A percentile compares a stretch with the other conserved stretches of the same genome.
These are phyloP conservation scores for Flaveria brownii DNA, from an alignment of 129 eudicot species.

Conservation along the genomic window DNA sequence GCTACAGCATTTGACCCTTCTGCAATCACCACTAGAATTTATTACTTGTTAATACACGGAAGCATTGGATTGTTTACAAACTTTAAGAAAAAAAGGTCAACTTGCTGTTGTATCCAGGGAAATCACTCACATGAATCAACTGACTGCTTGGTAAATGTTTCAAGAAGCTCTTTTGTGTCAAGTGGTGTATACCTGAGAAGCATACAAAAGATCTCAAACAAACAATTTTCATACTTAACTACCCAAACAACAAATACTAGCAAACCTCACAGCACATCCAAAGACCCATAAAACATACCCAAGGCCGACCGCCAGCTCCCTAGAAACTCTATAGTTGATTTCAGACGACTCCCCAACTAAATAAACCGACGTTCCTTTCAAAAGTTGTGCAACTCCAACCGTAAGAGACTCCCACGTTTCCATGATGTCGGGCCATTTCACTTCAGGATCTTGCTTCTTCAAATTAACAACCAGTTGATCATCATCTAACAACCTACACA, in stretches of 20 bases:
- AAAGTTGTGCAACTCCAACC: conserved; percentile 67
- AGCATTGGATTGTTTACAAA: background rate
- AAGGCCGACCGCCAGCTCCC: conserved; percentile 89
- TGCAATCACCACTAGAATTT: conserved; percentile 54
- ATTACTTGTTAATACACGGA: conserved; percentile 41
- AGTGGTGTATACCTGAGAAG: conserved; percentile 80
- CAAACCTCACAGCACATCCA: background rate
- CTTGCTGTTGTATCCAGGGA: background rate
- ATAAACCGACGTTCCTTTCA: conserved; percentile 79
- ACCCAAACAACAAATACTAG: background rate
- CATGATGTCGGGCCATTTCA: conserved; percentile 92
- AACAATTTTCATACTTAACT: background rate
- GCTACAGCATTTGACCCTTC: conserved; percentile 81
- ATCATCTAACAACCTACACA: conserved; percentile 81
- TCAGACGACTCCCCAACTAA: conserved; percentile 94
- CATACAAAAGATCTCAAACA: conserved; percentile 16
- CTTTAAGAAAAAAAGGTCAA: background rate
- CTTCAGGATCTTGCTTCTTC: conserved; percentile 86
- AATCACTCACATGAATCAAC: conserved; percentile 81
- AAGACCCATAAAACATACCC: conserved; percentile 49
- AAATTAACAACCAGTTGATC: conserved; percentile 72
- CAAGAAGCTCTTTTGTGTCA: conserved; percentile 75
- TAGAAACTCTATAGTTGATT: conserved; percentile 77
- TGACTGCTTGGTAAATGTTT: conserved; percentile 62
- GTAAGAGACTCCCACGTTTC: conserved; percentile 96